A percentile compares a stretch with the other conserved stretches of the same genome.
These are phyloP conservation scores for Podochytrium sp. DNA, from an alignment of 192 early-diverging fungal genomes.

Conservation along the genomic window DNA sequence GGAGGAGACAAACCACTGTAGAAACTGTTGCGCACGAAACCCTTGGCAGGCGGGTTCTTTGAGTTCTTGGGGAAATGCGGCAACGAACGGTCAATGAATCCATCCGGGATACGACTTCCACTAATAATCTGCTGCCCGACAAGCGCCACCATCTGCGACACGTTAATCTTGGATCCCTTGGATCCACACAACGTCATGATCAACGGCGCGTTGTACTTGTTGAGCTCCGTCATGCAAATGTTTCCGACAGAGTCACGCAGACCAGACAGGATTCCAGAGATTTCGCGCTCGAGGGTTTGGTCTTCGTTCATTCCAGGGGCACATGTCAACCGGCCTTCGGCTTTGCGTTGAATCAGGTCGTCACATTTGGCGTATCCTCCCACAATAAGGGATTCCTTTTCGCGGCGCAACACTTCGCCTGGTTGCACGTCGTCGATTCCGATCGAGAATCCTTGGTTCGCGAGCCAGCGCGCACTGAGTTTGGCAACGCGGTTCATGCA, in stretches of 20 bases:
- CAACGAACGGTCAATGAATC: conserved; percentile 94
- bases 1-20: conserved; percentile 93
- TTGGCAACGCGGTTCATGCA: conserved; percentile 95
- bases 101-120: conserved; percentile 92
- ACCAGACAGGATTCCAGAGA: conserved; percentile 85
- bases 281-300: conserved; percentile 82
- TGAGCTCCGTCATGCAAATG: conserved; percentile 90
- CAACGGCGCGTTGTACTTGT: conserved; percentile 92
- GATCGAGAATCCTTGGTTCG: conserved; percentile 95
- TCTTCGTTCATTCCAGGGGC: conserved; percentile 86
- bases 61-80: conserved; percentile 97
- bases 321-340: conserved; percentile 74
- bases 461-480: conserved; percentile 89
- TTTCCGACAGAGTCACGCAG: conserved; percentile 93
- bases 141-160: conserved; percentile 99
- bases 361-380: conserved; percentile 86
- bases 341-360: conserved; percentile 72
- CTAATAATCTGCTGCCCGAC: conserved; percentile 99
- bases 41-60: conserved; percentile 90
- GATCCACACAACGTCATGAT: conserved; percentile 99
- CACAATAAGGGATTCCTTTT: conserved; percentile 80
- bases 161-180: conserved; percentile 97
- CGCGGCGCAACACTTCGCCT: conserved; percentile 69
- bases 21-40: conserved; percentile 97
- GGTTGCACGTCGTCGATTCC: conserved; percentile 98